A percentile compares a stretch with the other conserved stretches of the same genome.
phyloP scores from a whole-genome alignment of 139 green algal species.

The Tetraselmis striata region DNA sequence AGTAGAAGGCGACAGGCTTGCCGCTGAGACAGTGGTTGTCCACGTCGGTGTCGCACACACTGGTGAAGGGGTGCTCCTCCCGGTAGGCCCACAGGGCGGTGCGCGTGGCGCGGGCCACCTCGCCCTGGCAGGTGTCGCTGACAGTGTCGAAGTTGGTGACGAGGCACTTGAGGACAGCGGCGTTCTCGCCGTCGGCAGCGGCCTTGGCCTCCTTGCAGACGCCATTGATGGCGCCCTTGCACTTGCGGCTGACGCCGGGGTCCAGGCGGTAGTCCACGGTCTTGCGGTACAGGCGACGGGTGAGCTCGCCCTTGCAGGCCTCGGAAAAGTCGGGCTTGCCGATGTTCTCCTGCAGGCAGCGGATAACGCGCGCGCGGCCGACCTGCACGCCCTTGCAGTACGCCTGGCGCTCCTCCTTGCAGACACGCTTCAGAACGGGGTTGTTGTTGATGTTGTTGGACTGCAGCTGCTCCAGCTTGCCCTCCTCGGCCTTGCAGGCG shows the following conservation, averaged over 20 bases:
- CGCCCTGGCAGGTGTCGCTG: slow-evolving; percentile 46
- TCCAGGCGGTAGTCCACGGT: slow-evolving; percentile 69
- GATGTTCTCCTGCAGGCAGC: slow-evolving; percentile 69
- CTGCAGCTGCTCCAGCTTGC: slow-evolving; percentile 47
- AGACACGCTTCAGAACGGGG: slow-evolving; percentile 57
- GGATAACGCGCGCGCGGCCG: slow-evolving; percentile 62
- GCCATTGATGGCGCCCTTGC: slow-evolving; percentile 41
- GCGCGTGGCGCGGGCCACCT: slow-evolving; percentile 70
- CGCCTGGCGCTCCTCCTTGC: slow-evolving; percentile 51
- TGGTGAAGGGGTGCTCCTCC: slow-evolving; percentile 46
- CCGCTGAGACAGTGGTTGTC: slow-evolving; percentile 37
- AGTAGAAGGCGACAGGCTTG: slow-evolving; percentile 24
- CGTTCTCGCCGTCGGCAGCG: not conserved
- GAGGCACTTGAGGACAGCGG: slow-evolving; percentile 46
- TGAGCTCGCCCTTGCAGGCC: slow-evolving; percentile 47
- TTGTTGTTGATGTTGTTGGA: slow-evolving; percentile 49
- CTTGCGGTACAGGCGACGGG: slow-evolving; percentile 32
- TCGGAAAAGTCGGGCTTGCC: slow-evolving; percentile 58
- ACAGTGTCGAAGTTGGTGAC: slow-evolving; percentile 41
- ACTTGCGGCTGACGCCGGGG: slow-evolving; percentile 53
- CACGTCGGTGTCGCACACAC: slow-evolving; percentile 65
- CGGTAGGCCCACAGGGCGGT: slow-evolving; percentile 81
- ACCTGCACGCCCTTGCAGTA: slow-evolving; percentile 59
- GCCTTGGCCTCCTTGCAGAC: slow-evolving; percentile 34
- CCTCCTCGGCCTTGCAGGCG: slow-evolving; percentile 75